Conservation (phyloP, 768 basidiomycete genomes). For the Russula virescens region DNA sequence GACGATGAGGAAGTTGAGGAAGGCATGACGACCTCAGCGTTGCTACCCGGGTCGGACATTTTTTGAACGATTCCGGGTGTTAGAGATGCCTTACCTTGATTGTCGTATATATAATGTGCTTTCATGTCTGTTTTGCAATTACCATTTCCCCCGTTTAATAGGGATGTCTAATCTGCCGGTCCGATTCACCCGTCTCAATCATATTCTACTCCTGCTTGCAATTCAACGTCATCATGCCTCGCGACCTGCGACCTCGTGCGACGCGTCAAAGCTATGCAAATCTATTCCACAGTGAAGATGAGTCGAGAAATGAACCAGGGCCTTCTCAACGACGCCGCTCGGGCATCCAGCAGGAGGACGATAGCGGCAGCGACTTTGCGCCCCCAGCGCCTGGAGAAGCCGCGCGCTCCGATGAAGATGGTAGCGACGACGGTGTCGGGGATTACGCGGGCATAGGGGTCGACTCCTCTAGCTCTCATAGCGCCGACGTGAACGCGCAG, state of each 20-base stretch:
- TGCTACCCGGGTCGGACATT: conserved; percentile 24
- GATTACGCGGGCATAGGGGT: background rate
- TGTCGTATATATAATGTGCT: conserved; percentile 16
- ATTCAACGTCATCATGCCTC: conserved; percentile 45
- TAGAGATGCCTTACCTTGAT: conserved; percentile 8
- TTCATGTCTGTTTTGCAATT: conserved; percentile 8
- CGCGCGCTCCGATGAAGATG: conserved; percentile 30
- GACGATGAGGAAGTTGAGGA: conserved; percentile 14
- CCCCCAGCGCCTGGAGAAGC: conserved; percentile 38
- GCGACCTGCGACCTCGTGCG: conserved; percentile 51
- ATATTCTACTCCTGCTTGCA: too few relatives aligned
- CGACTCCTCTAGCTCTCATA: background rate
- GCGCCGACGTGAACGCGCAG: conserved; percentile 6
- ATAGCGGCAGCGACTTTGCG: conserved; percentile 53
- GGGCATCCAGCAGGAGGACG: conserved; percentile 32
- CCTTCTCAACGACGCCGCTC: conserved; percentile 33
- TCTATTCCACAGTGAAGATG: conserved; percentile 30
- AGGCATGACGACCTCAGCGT: conserved; percentile 7
- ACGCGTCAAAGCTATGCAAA: conserved; percentile 45
- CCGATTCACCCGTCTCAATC: too few relatives aligned
- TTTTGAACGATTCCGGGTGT: conserved; percentile 13
- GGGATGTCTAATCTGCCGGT: too few relatives aligned
- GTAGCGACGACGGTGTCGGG: background rate
- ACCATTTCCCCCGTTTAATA: background rate
- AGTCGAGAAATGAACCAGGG: conserved; percentile 33